A percentile compares a stretch with the other conserved stretches of the same genome.
phyloP scores from a whole-genome alignment of 2,329 filamentous ascomycete genomes.

The Aureobasidium zeae region DNA sequence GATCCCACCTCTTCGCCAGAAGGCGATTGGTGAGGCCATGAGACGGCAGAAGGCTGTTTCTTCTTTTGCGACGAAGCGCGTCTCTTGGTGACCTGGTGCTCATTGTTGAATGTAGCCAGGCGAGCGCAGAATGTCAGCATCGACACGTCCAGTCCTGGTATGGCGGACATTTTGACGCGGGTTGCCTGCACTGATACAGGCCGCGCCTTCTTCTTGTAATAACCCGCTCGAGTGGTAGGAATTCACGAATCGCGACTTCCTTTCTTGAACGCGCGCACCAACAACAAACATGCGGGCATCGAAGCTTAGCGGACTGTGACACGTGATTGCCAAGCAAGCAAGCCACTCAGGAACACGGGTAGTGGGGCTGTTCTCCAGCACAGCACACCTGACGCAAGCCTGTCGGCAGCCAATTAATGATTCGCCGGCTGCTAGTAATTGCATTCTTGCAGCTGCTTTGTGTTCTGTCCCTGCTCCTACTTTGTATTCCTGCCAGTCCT shows the following conservation, averaged over 20 bases:
- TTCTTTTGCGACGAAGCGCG: conserved; percentile 56
- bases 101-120: conserved; percentile 65
- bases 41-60: conserved; percentile 44
- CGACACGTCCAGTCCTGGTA: conserved; percentile 8
- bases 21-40: conserved; percentile 71
- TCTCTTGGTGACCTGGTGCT: conserved; percentile 56
- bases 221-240: neutral
- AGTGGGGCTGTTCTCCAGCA: conserved; percentile 8
- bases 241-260: neutral
- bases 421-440: neutral
- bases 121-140: conserved; percentile 28
- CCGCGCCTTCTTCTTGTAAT: neutral
- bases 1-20: conserved; percentile 52
- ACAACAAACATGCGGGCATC: neutral
- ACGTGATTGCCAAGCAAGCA: conserved; percentile 7
- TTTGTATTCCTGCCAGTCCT: neutral
- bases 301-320: conserved; percentile 2
- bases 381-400: conserved; percentile 4
- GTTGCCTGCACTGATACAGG: neutral
- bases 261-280: conserved; percentile 5
- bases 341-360: conserved; percentile 1
- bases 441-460: conserved; percentile 2
- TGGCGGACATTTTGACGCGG: conserved; percentile 6
- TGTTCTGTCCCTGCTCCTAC: conserved; percentile 5
- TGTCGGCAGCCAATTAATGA: neutral